Base-by-base conservation (phyloP, 2,329 filamentous ascomycete species). In the Curvularia hawaiiensis region DNA sequence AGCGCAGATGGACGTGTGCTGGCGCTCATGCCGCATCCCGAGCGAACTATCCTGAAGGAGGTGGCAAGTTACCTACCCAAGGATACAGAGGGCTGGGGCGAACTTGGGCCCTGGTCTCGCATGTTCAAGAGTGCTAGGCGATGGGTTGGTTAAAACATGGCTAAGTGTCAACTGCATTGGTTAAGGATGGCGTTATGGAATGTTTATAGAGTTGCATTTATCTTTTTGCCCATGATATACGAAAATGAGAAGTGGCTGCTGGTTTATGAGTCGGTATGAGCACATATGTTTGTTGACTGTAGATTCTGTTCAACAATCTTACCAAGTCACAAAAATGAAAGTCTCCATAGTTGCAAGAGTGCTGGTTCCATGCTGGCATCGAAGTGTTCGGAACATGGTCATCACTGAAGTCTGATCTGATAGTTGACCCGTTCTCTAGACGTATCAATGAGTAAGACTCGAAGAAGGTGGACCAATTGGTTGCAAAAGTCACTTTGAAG, bases 11-110 rank as follows among this genome's bases (percentile, higher is more conserved):
- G 92, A 12, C 84, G 91, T 56, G 90, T 96, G 1, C 77, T 97
- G 65, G 92, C 92, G 7, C 85, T 97, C 79, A 97, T 97, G 92
- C 93, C 93, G 60, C 92, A 97, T 76, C 92, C 92, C 1, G 92
- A 97, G 80, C 85, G 92, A n/a, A 96, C 91, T 16, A 87, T 96
- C 57, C 80, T 96, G 80, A 87, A 86, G 56, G 90, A 91, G 57
- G 88, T 92, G 59, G 87, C 84, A 47, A 94, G 90, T 75, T 97
- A 88, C 75, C 79, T 89, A 60, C 90, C 91, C 8, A 81, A 86
- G 58, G 84, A 79, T 69, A 76, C 71, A 33, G 83, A 84, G 65
- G 82, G 88, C 60, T 93, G 90, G 90, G 91, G 90, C 28, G 89
- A 92, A 65, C 89, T 89, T 73, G 90, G 91, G 1, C 92, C 93